Base-by-base conservation (phyloP, 1,284 basidiomycete species). In the Cryptococcus sp. region DNA sequence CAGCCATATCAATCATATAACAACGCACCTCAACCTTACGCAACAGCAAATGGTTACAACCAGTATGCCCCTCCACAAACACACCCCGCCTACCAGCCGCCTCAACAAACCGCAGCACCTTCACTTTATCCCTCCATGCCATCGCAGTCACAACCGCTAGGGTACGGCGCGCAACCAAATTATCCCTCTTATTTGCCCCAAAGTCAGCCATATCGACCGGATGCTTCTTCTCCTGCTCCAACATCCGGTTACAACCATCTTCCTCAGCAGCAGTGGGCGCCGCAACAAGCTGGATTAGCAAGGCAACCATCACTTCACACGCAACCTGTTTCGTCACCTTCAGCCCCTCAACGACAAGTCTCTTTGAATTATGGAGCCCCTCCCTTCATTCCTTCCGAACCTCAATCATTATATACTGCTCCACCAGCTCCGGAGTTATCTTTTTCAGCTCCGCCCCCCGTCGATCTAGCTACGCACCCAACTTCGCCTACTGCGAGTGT, bases 121-220 rank as follows among this genome's bases (percentile, higher is more conserved):
- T 62, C 64, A 6, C 57, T 67, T 48, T 71, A 69, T 52, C 68
- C 68, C 3, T 46, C 63, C 5, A 67, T 68, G 55, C 68, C 70
- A 5, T 15, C 59, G 13, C 47, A 53, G 7, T 54, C 47, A 56
- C 20, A 47, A 64, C 50, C 53, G 51, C 20, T 11, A 10, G 41
- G 41, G 13, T 44, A 44, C 41, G 41, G n/a, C 22, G n/a, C 41
- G 3, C 41, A 44, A 22, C 41, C 41, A 16, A 44, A 44, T 44
- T 44, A 44, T 22, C n/a, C 41, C 2, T 64, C 34, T 63, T 63
- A 41, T 19, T 60, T 20, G 25, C 59, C 53, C 50, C 68, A 47
- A 51, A 66, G 59, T 37, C 61, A 67, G 39, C 69, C 67, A 50
- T 67, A 65, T 68, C 4, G 41, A 19, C 41, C 41, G 41, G 41